A percentile compares a stretch with the other conserved stretches of the same genome.
Evolutionary conservation across 805 yeast species (phyloP).

Genomic region (Priceomyces medius): DNA sequence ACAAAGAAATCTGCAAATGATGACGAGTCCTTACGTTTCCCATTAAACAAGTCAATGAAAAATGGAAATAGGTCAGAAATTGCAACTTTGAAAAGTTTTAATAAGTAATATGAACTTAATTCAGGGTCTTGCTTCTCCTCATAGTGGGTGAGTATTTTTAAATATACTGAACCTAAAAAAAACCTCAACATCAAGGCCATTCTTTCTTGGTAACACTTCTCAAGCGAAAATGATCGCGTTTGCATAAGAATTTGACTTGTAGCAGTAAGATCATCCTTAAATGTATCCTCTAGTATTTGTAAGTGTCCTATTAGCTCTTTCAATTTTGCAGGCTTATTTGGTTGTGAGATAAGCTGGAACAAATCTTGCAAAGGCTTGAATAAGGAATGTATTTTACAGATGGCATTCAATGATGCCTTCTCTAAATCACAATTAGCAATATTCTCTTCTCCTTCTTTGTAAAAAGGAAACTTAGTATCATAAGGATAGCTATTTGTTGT

Average conservation of each 20-base stretch:
- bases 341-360: slow-evolving; percentile 13
- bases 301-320: slow-evolving; percentile 14
- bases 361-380: slow-evolving; percentile 12
- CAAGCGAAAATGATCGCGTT: background rate
- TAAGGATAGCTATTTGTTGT: slow-evolving; percentile 7
- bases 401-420: slow-evolving; percentile 21
- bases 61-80: slow-evolving; percentile 20
- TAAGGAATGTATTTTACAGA: slow-evolving; percentile 12
- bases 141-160: slow-evolving; percentile 25
- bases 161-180: slow-evolving; percentile 20
- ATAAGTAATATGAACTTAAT: slow-evolving; percentile 24
- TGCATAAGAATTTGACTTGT: slow-evolving; percentile 3
- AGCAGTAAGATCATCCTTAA: slow-evolving; percentile 7
- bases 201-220: slow-evolving; percentile 6
- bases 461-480: slow-evolving; percentile 12
- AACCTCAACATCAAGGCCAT: slow-evolving; percentile 18
- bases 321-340: slow-evolving; percentile 15
- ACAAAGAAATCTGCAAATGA: slow-evolving; percentile 17
- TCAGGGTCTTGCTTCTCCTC: slow-evolving; percentile 21
- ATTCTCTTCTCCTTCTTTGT: slow-evolving; percentile 35
- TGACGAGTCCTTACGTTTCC: slow-evolving; percentile 8
- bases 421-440: slow-evolving; percentile 38
- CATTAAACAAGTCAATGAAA: slow-evolving; percentile 14
- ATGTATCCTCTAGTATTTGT: slow-evolving; percentile 11
- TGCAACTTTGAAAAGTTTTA: slow-evolving; percentile 20